phyloP scores from a whole-genome alignment of 2,329 filamentous ascomycete genomes.

The Dactylonectria estremocensis region DNA sequence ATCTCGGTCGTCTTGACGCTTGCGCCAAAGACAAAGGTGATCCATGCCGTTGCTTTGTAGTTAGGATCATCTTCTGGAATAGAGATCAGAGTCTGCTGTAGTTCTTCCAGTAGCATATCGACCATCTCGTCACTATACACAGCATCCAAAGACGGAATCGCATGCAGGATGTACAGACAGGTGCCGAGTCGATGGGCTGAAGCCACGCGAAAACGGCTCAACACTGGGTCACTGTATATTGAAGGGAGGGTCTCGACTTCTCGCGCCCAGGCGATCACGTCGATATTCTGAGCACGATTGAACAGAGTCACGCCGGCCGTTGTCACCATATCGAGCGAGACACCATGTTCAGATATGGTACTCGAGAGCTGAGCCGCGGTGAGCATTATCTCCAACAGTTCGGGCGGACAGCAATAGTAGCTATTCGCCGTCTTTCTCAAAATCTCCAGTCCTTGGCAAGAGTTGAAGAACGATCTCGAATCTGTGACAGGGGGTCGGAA shows the following conservation, averaged over 20 bases:
- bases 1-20: conserved; percentile 60
- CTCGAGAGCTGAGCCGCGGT: conserved; percentile 59
- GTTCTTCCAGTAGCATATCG: conserved; percentile 59
- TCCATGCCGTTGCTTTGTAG: conserved; percentile 71
- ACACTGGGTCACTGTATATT: conserved; percentile 52
- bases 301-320: conserved; percentile 54
- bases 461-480: conserved; percentile 54
- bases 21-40: conserved; percentile 70
- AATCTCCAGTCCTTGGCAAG: conserved; percentile 55
- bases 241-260: conserved; percentile 54
- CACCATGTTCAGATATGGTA: conserved; percentile 43
- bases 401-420: conserved; percentile 63
- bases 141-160: conserved; percentile 49
- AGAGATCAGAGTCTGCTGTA: conserved; percentile 62
- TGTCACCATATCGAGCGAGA: conserved; percentile 49
- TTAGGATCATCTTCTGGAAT: conserved; percentile 66
- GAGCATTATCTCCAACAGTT: conserved; percentile 61
- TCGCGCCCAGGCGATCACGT: conserved; percentile 59
- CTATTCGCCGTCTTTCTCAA: conserved; percentile 60
- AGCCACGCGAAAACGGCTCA: conserved; percentile 58
- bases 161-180: conserved; percentile 63
- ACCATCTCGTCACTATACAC: conserved; percentile 48
- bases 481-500: conserved; percentile 56
- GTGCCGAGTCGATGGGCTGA: conserved; percentile 61
- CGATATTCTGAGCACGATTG: conserved; percentile 56